These are phyloP conservation scores for Fraxinus albicans DNA, from an alignment of 305 asterid species.

Conservation along the genomic window DNA sequence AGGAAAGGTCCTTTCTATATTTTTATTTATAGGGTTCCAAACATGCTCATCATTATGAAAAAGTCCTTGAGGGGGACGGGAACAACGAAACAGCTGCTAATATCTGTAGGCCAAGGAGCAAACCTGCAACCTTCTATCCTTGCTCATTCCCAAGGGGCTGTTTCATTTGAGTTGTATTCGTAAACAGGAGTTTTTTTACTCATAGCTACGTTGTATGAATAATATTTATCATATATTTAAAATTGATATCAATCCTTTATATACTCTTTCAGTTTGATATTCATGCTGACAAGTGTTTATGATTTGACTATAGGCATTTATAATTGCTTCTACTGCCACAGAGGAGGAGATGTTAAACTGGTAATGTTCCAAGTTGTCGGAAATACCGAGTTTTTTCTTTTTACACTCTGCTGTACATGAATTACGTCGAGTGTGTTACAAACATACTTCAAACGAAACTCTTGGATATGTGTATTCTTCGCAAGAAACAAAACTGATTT, in stretches of 20 bases:
- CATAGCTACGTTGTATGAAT: not conserved
- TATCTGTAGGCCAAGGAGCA: no score
- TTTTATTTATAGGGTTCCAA: not conserved
- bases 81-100: no score
- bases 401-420: not conserved
- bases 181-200: not conserved
- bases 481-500: not conserved
- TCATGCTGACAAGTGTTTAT: conserved; percentile 16
- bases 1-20: not conserved
- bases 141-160: not conserved
- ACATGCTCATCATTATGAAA: not conserved
- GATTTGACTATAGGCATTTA: conserved; percentile 70
- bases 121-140: not conserved
- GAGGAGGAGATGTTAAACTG: conserved; percentile 94
- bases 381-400: not conserved
- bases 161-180: not conserved
- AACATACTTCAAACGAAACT: not conserved
- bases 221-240: not conserved
- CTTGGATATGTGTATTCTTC: not conserved
- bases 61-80: not conserved
- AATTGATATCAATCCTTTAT: not conserved
- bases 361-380: conserved; percentile 32
- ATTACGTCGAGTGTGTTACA: not conserved
- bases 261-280: not conserved
- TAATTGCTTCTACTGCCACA: conserved; percentile 97